A percentile compares a stretch with the other conserved stretches of the same genome.
Evolutionary conservation across 2,329 filamentous ascomycete species (phyloP).

Genomic region (Lecanosticta acicola): DNA sequence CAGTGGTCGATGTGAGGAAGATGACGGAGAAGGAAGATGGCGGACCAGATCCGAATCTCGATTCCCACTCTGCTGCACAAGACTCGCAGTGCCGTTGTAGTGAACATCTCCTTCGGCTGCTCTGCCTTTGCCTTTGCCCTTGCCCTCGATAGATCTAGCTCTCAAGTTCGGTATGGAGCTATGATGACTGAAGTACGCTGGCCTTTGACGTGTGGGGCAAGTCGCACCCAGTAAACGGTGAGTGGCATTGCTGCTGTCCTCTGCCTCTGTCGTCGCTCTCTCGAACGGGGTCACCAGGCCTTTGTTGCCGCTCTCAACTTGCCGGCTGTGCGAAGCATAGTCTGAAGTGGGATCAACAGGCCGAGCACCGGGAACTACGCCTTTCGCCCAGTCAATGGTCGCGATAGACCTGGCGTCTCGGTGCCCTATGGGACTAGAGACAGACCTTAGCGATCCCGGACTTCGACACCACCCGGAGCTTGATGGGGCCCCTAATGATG

Average conservation of each 20-base stretch:
- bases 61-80: background rate
- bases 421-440: no score
- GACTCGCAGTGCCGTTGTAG: background rate
- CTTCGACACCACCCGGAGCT: background rate
- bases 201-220: background rate
- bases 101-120: background rate
- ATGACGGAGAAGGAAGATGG: background rate
- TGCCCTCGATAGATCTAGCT: conserved; percentile 2
- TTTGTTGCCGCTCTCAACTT: no score
- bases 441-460: no score
- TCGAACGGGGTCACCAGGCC: no score
- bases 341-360: no score
- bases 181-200: conserved; percentile 4
- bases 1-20: no score
- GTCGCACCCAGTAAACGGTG: background rate
- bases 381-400: no score
- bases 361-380: no score
- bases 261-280: background rate
- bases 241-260: background rate
- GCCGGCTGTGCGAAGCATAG: no score
- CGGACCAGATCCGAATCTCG: background rate
- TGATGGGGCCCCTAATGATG: background rate
- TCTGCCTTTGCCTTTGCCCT: conserved; percentile 1
- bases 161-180: conserved; percentile 2
- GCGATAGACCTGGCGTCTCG: no score